Base-by-base conservation (phyloP, 495 filamentous ascomycete genomes). In the Penicillium bialowiezense region DNA sequence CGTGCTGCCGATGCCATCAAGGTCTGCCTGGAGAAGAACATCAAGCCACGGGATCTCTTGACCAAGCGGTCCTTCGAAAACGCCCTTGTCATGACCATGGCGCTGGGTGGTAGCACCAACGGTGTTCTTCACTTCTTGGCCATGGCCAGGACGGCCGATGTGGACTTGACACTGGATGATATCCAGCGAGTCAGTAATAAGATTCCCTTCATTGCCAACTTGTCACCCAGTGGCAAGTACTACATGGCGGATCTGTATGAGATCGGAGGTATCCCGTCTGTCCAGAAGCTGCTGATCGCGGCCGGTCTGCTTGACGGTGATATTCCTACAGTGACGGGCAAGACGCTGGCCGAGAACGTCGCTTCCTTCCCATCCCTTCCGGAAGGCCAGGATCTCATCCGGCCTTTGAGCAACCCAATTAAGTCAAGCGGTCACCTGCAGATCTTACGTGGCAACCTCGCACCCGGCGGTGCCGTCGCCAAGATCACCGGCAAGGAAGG, bases 401-500 rank as follows among this genome's bases (percentile, higher is more conserved):
- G 89, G 2, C 83, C 87, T 0, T 68, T 97, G 9, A 69, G 76
- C 39, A 81, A 91, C 62, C 93, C 93, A 14, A 96, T 97, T 73
- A 97, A 96, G 67, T 39, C 72, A 2, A 89, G 85, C 8, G 93
- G 93, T 33, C 93, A 98, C 64, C 74, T 98, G 39, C 90, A 93
- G 60, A 88, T 98, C 40, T 79, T 98, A 8, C 79, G 79, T 40
- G 93, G 93, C 31, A 97, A 97, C 68, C 81, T 98, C 31, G 88
- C 92, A 2, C 93, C 93, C 1, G 87, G 86, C 28, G 93, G 93
- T 28, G 87, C 93, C 7, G 93, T 98, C 3, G 92, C 93, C 51
- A 98, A 98, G 73, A 98, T 98, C 65, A 98, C 93, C 0, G 93
- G 93, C 15, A 97, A 96, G 65, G 93, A 98, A 68, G 93, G 93